Percentiles rank a stretch among this genome's conserved stretches.
phyloP scores from a whole-genome alignment of 2,329 filamentous ascomycete species.

The Leptodontidium sp. region DNA sequence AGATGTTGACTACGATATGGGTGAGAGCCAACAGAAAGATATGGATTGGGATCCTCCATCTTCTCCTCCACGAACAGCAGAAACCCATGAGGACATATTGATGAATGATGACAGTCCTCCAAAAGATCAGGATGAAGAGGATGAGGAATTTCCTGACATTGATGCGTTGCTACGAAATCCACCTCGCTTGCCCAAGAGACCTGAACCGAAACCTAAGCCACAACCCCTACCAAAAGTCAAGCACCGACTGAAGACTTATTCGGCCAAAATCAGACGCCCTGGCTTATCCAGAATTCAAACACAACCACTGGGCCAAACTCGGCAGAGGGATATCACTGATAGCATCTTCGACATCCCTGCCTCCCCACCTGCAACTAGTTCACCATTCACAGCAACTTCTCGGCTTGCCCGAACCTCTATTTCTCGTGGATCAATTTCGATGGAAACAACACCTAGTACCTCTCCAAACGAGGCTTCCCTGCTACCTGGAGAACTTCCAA shows the following conservation, averaged over 20 bases:
- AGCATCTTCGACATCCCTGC: conserved; percentile 50
- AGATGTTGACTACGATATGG: conserved; percentile 28
- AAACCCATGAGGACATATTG: too few species aligned
- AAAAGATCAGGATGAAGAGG: conserved; percentile 34
- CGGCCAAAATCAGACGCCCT: conserved; percentile 38
- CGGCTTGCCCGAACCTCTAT: conserved; percentile 14
- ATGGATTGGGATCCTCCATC: conserved; percentile 36
- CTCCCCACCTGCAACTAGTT: conserved; percentile 52
- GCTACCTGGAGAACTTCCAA: conserved; percentile 34
- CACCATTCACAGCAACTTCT: conserved; percentile 37
- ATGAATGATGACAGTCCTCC: not conserved
- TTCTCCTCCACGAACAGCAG: conserved; percentile 22
- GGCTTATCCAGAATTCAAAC: conserved; percentile 40
- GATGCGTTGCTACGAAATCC: conserved; percentile 36
- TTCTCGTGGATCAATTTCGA: conserved; percentile 36
- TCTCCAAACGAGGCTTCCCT: conserved; percentile 26
- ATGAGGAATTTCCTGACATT: conserved; percentile 46
- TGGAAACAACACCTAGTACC: conserved; percentile 30
- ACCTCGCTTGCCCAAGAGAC: not conserved
- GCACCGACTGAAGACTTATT: conserved; percentile 34
- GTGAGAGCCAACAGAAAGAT: conserved; percentile 40
- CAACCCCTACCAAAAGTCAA: not conserved
- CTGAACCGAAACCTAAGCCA: not conserved
- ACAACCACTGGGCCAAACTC: conserved; percentile 24
- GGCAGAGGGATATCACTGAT: conserved; percentile 1